Evolutionary conservation across 345 rosid species (phyloP), one percentile per base, ranked within the genome.

Genomic region (Pugionium cornutum): DNA sequence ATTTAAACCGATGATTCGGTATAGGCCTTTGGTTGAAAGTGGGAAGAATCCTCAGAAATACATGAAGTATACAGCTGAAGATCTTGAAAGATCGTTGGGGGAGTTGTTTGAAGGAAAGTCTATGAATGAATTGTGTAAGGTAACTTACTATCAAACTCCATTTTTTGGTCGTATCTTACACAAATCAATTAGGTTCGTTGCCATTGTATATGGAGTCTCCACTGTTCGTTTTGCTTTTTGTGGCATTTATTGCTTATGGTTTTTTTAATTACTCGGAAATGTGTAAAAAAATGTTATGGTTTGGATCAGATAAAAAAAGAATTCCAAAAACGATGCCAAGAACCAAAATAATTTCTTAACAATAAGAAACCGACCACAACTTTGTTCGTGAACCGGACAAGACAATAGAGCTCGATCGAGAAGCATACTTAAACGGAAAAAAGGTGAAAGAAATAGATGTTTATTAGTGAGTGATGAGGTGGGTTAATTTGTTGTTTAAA

Each of bases 101-200:
- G 97, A 94, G 67, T 91, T 94, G 73, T 94, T 94, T 29, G 99
- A 94, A 72, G 96, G 95, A 56, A 91, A 84, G 82, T 84, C 79
- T 36, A 63, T 75, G 70, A 86, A 70, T 63, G 99, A 94, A 55
- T 41, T 50, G 31, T 65, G 70, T 50, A 43, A 9, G 43, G 68
- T 46, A 27, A 33, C 27, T 43, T 11, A 32, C 35, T 60, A 4
- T 34, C 33, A 9, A 64, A 56, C 52, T 40, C 40, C 3, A 37
- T 7, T 69, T 26, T 2, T 64, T 62, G 39, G 1, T 25, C 43
- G 46, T 52, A 42, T 29, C 48, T 51, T 64, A 4, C 49, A 50
- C 5, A 10, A 10, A 40, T 40, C 7, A 8, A 11, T 42, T 41
- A 64, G 70, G 6, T 55, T 55, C 40, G 69, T 47, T 56, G 53